Percentiles rank a stretch among this genome's conserved stretches.
These are phyloP conservation scores for Teratosphaeria pseudoeucalypti DNA, from an alignment of 2,329 filamentous ascomycete genomes.

Conservation along the genomic window DNA sequence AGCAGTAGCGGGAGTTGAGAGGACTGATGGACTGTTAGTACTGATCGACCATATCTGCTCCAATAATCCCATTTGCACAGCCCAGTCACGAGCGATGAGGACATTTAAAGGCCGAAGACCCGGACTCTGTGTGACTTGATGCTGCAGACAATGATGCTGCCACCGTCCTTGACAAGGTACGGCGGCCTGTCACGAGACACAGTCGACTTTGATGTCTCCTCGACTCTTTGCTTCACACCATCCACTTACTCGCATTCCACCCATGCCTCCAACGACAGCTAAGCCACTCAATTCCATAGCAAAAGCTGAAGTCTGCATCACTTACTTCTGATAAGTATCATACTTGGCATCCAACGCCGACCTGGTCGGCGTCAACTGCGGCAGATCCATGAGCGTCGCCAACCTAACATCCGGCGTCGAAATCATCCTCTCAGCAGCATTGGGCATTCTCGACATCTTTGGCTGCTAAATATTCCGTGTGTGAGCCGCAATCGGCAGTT, in stretches of 20 bases:
- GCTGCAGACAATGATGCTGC: too few relatives aligned
- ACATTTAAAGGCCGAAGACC: too few relatives aligned
- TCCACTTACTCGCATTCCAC: background rate
- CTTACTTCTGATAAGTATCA: conserved; percentile 24
- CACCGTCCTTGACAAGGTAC: background rate
- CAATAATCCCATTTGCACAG: background rate
- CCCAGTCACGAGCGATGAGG: too few relatives aligned
- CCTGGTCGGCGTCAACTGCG: conserved; percentile 5
- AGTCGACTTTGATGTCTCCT: background rate
- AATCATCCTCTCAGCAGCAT: background rate
- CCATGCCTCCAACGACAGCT: background rate
- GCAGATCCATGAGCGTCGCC: conserved; percentile 5
- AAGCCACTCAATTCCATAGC: background rate
- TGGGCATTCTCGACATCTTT: conserved; percentile 2
- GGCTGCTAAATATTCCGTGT: background rate
- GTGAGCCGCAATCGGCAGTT: background rate
- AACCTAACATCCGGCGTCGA: conserved; percentile 4
- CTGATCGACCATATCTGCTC: background rate
- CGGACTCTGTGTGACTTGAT: too few relatives aligned
- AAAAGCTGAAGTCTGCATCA: background rate
- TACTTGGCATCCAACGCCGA: conserved; percentile 9
- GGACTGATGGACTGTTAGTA: conserved; percentile 50
- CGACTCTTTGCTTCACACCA: background rate
- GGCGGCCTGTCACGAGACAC: background rate
- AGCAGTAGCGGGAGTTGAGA: conserved; percentile 63